phyloP scores from a whole-genome alignment of 352 stramenopile species.

The Ochromonadaceae sp. region DNA sequence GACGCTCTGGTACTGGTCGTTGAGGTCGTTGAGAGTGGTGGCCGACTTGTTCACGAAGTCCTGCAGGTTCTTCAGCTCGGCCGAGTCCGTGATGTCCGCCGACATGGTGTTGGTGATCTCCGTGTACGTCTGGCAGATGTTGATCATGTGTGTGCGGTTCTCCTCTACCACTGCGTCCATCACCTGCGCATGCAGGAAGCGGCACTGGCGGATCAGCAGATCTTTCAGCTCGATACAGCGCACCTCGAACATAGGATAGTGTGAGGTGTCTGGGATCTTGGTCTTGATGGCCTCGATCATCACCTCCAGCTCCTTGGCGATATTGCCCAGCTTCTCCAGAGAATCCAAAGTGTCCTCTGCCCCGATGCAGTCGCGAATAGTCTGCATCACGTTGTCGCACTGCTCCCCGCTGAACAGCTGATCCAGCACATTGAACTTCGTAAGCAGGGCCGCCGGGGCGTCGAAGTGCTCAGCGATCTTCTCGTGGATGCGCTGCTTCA shows the following conservation, averaged over 20 bases:
- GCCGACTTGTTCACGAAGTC: constrained; percentile 55
- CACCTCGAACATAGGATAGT: constrained; percentile 67
- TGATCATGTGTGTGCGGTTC: constrained; percentile 60
- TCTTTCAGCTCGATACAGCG: constrained; percentile 65
- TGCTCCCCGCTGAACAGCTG: constrained; percentile 58
- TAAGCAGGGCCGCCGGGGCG: constrained; percentile 45
- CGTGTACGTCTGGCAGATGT: constrained; percentile 63
- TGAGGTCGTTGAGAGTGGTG: not conserved
- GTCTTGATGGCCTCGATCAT: constrained; percentile 38
- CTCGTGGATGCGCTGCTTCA: constrained; percentile 13
- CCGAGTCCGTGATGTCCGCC: constrained; percentile 49
- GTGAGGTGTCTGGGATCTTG: constrained; percentile 59
- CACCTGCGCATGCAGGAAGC: constrained; percentile 44
- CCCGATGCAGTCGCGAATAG: constrained; percentile 32
- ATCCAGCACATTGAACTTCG: constrained; percentile 50
- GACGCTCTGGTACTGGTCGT: constrained; percentile 6
- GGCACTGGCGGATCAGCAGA: constrained; percentile 51
- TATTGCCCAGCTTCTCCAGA: constrained; percentile 37
- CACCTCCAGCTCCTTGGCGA: constrained; percentile 41
- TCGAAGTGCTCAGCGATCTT: constrained; percentile 42
- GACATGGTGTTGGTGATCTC: constrained; percentile 63
- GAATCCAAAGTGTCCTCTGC: not conserved
- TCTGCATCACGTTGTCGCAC: constrained; percentile 39
- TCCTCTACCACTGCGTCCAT: constrained; percentile 59
- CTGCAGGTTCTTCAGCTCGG: constrained; percentile 65